phyloP scores from a whole-genome alignment of 1,139 yeast genomes.

The Meyerozyma guilliermondii region DNA sequence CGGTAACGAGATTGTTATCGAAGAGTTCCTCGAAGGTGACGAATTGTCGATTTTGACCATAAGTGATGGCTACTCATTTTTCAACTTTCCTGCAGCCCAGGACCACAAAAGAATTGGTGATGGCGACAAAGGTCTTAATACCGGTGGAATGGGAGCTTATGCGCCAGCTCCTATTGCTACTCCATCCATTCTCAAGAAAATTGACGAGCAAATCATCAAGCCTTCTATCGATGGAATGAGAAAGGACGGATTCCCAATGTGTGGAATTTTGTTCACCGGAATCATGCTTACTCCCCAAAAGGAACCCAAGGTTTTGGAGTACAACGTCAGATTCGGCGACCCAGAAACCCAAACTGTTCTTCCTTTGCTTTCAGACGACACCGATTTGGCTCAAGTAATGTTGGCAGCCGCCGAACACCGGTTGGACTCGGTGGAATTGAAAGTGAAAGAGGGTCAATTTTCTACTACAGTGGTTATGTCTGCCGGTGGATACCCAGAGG shows the following conservation, averaged over 20 bases:
- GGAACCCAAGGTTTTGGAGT: constrained; percentile 88
- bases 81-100: constrained; percentile 94
- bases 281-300: constrained; percentile 80
- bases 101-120: constrained; percentile 96
- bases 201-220: constrained; percentile 68
- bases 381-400: constrained; percentile 89
- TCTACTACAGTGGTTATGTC: constrained; percentile 94
- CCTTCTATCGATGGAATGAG: constrained; percentile 98
- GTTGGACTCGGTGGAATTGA: constrained; percentile 75
- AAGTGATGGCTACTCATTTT: constrained; percentile 89
- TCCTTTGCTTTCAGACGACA: constrained; percentile 74
- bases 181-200: constrained; percentile 59
- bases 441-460: constrained; percentile 53
- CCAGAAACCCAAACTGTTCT: constrained; percentile 98
- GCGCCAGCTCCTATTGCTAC: constrained; percentile 96
- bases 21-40: constrained; percentile 94
- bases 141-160: constrained; percentile 99
- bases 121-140: constrained; percentile 89
- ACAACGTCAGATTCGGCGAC: constrained; percentile 97
- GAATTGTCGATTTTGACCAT: constrained; percentile 90
- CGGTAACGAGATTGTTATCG: constrained; percentile 94
- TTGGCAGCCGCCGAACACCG: constrained; percentile 94
- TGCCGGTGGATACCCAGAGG: constrained; percentile 95
- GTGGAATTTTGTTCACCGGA: constrained; percentile 96
- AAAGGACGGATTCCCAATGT: constrained; percentile 90